A percentile compares a stretch with the other conserved stretches of the same genome.
Conservation (phyloP, 2,329 filamentous ascomycete species). For the Fusarium praegraminearum region DNA sequence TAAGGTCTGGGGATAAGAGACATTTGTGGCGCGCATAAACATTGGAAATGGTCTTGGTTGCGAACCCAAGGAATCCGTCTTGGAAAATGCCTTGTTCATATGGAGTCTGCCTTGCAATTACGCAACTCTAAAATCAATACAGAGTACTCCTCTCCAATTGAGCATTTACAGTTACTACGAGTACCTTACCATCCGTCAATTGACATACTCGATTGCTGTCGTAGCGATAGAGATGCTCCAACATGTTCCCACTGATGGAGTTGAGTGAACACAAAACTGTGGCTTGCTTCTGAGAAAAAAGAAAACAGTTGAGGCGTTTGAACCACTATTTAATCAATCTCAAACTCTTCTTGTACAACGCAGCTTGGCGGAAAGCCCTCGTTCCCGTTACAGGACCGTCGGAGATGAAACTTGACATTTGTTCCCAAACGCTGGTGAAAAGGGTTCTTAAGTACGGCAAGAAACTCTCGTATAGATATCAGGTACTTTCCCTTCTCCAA, state of each 20-base stretch:
- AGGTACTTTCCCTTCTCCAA: not conserved
- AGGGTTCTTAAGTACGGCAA: not conserved
- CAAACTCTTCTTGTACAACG: not conserved
- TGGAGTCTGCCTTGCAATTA: not conserved
- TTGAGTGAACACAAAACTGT: not conserved
- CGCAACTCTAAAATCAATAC: not conserved
- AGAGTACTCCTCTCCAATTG: not conserved
- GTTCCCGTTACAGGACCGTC: conserved; percentile 20
- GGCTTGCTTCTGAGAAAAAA: not conserved
- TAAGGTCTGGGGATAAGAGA: not conserved
- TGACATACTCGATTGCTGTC: not conserved
- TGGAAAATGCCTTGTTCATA: not conserved
- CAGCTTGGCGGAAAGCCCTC: conserved; percentile 8
- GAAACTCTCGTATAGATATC: conserved; percentile 5
- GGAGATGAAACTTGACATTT: conserved; percentile 29
- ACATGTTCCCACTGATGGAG: too few relatives aligned
- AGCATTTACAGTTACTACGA: not conserved
- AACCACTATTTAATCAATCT: conserved; percentile 15
- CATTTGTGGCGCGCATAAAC: not conserved
- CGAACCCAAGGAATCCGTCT: not conserved
- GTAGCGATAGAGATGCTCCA: not conserved
- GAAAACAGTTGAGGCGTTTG: not conserved
- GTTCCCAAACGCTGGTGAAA: conserved; percentile 29
- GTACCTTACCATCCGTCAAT: not conserved
- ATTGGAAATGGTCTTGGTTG: not conserved